phyloP scores from a whole-genome alignment of 371 early-diverging fungal species.

The Vairimorpha necatrix region DNA sequence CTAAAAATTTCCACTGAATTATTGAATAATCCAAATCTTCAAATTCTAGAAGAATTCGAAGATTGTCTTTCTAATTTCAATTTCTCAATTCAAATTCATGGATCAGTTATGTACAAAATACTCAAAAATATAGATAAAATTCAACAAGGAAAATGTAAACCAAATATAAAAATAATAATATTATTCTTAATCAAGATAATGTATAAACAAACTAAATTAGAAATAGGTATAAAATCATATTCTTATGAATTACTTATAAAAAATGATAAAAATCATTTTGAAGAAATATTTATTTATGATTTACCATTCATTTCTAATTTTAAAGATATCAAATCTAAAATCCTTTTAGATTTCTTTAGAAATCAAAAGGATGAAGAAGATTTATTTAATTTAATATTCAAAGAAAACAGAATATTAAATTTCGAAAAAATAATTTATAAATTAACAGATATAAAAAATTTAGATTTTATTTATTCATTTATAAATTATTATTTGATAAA shows the following conservation, averaged over 20 bases:
- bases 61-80: not conserved
- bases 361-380: not conserved
- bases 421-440: not conserved
- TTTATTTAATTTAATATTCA: not conserved
- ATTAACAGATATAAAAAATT: not conserved
- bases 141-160: not conserved
- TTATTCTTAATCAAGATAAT: not conserved
- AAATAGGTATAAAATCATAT: not conserved
- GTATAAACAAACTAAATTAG: constrained; percentile 4
- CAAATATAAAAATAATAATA: not conserved
- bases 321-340: constrained; percentile 5
- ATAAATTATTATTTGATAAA: constrained; percentile 5
- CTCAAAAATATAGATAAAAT: not conserved
- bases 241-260: not conserved
- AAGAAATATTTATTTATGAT: constrained; percentile 12
- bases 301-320: constrained; percentile 2
- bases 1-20: not conserved
- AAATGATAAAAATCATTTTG: not conserved
- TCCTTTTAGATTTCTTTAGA: not conserved
- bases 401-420: constrained; percentile 3
- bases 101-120: not conserved
- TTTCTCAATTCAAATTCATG: not conserved
- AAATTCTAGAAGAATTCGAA: not conserved
- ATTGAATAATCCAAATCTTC: not conserved
- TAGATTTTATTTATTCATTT: not conserved